Percentiles rank a stretch among this genome's conserved stretches.
Evolutionary conservation across 2,329 filamentous ascomycete species (phyloP).

Genomic region (Sarocladium brachiariae): DNA sequence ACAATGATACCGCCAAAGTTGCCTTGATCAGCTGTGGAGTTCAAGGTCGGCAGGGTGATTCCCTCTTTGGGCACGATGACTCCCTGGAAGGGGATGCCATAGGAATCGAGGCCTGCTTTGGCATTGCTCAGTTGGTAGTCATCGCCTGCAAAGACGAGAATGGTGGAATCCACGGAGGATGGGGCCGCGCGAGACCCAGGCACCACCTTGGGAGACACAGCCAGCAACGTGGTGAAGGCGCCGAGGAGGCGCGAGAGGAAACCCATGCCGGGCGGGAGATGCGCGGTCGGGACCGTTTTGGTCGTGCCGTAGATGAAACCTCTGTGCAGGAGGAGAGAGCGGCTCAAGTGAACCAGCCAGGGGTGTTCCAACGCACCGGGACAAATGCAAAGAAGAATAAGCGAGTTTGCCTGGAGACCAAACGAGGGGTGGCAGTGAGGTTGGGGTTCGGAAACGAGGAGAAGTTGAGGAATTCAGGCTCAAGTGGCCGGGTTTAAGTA

Average conservation of each 20-base stretch:
- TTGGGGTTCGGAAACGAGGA: not conserved
- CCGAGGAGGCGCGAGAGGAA: conserved; percentile 14
- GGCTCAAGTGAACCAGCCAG: no score
- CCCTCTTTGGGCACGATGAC: conserved; percentile 48
- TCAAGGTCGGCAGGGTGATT: conserved; percentile 43
- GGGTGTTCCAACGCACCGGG: no score
- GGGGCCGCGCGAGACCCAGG: conserved; percentile 4
- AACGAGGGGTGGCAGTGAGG: no score
- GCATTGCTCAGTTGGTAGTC: conserved; percentile 38
- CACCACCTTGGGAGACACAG: not conserved
- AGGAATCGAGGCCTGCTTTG: conserved; percentile 49
- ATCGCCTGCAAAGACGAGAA: conserved; percentile 51
- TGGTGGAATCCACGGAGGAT: conserved; percentile 33
- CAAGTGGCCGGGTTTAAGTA: not conserved
- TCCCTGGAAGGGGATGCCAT: conserved; percentile 53
- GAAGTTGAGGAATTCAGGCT: not conserved
- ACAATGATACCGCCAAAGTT: conserved; percentile 55
- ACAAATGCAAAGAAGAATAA: no score
- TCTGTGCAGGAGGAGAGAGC: no score
- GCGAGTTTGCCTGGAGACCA: no score
- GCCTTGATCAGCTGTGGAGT: conserved; percentile 37
- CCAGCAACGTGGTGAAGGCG: not conserved
- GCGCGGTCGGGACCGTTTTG: no score
- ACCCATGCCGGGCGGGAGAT: not conserved
- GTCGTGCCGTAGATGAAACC: no score